Base-by-base conservation (phyloP, 225 moss, liverwort and hornwort species). In the Pseudisothecium myosuroides region DNA sequence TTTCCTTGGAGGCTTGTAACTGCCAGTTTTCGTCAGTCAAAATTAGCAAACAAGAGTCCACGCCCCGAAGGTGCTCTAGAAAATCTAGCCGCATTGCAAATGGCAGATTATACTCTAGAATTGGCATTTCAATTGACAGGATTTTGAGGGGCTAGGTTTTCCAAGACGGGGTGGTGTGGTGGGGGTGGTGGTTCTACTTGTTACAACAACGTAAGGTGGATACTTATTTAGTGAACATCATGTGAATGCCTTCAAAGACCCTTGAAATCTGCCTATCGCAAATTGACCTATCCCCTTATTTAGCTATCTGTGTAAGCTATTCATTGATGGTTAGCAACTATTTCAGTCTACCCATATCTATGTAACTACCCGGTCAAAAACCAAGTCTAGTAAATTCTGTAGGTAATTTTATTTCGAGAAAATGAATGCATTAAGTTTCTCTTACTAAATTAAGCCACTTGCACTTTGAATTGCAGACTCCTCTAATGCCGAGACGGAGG, bases 401-500 rank as follows among this genome's bases (percentile, higher is more conserved):
- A 10, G 37, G 78, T 36, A 49, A 61, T 37, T 9, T n/a, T 76
- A 63, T 63, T 41, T 54, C 74, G 49, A 59, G 74, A 11, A 55
- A 73, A 43, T 65, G 66, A 82, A 54, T 78, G 37, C 37, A 78
- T 56, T 10, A 56, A n/a, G 7, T n/a, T n/a, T 56, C 16, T 56
- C 55, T 26, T 37, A 56, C 69, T 76, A 31, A 37, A 76, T 67
- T n/a, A 69, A 55, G 69, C 7, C 36, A 32, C 23, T n/a, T 19
- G 60, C 72, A 64, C 36, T 71, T 74, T 66, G n/a, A 88, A 58
- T 72, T 81, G 90, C 92, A 93, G 94, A 92, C 31, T 80, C 85
- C 31, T 75, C 90, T 71, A 91, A 89, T 76, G 90, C 85, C 55
- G 92, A 94, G 76, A 91, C 92, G 41, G 92, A 92, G 83, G 86